Base-by-base conservation (phyloP, 1,284 basidiomycete species). In the Sparassis latifolia region DNA sequence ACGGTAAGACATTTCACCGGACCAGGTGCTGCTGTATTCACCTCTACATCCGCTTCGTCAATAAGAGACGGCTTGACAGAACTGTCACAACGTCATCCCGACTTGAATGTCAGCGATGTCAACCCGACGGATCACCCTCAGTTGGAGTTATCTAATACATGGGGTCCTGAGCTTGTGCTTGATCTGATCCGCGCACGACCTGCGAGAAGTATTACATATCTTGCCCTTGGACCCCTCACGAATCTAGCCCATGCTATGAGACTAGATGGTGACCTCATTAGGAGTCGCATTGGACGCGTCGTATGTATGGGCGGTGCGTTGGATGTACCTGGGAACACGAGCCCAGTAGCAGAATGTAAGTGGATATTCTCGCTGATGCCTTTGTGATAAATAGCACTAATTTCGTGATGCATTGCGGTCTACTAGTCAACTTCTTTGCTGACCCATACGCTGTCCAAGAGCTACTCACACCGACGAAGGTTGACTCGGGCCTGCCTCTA, bases 291-390 rank as follows among this genome's bases (percentile, higher is more conserved):
- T 38, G 87, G 86, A 12, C 77, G 83, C 10, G 75, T 98, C 30
- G 73, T 95, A 20, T 86, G 85, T 64, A 98, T 98, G 94, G 96
- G 95, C n/a, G 95, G 94, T n/a, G 86, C 91, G 1, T 69, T 98
- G 32, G 93, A 97, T 58, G 89, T 91, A 20, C 92, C 94, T 0
- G 95, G 95, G 2, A 98, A 98, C 63, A 91, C 87, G 0, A 84
- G 77, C 10, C 81, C 92, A 3, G 76, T 82, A 0, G 86, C 92
- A 51, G 93, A 96, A 67, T 91, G 88, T 86, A 61, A 56, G 72
- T 3, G 31, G 2, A 12, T 44, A 48, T 40, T 49, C 12, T 41
- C 62, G 91, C 82, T 97, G 78, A 97, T 57, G 92, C 92, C 3
- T 32, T 10, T 9, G 3, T 38, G 10, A 42, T 35, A 31, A 20